Evolutionary conservation across 106 monocot genomes (phyloP).

Genomic region (Alisma plantagoaquatica): DNA sequence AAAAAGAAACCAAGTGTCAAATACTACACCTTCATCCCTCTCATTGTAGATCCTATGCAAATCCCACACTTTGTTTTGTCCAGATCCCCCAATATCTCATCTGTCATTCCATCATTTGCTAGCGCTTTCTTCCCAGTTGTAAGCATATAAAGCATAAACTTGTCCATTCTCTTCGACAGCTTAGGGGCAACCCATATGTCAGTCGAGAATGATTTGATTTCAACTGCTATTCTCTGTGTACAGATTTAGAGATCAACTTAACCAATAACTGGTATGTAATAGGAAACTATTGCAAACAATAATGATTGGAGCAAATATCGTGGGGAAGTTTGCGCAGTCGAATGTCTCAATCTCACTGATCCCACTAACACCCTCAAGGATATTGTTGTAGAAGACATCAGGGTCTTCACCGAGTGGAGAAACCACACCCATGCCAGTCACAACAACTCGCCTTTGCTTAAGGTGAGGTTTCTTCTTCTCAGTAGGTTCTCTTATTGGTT

Average conservation of each 20-base stretch:
- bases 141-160: slow-evolving; percentile 75
- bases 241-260: neutral
- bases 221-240: slow-evolving; percentile 74
- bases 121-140: slow-evolving; percentile 77
- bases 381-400: slow-evolving; percentile 42
- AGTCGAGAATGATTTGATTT: slow-evolving; percentile 68
- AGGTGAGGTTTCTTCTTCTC: slow-evolving; percentile 43
- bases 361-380: slow-evolving; percentile 34
- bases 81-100: slow-evolving; percentile 40
- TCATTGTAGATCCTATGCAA: slow-evolving; percentile 75
- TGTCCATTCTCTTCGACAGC: slow-evolving; percentile 67
- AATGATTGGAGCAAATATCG: slow-evolving; percentile 24
- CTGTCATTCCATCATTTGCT: slow-evolving; percentile 53
- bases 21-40: slow-evolving; percentile 61
- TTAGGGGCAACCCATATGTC: slow-evolving; percentile 76
- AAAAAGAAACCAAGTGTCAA: neutral
- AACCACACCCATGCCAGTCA: slow-evolving; percentile 96
- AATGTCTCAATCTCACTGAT: slow-evolving; percentile 82
- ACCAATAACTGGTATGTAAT: neutral
- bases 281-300: neutral
- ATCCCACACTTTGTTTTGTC: slow-evolving; percentile 71
- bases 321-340: slow-evolving; percentile 72
- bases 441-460: slow-evolving; percentile 74
- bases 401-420: slow-evolving; percentile 86
- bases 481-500: slow-evolving; percentile 36